Evolutionary conservation across 208 protist species (phyloP), one percentile per base, ranked within the genome.

Genomic region (Wallacemonas sp.): DNA sequence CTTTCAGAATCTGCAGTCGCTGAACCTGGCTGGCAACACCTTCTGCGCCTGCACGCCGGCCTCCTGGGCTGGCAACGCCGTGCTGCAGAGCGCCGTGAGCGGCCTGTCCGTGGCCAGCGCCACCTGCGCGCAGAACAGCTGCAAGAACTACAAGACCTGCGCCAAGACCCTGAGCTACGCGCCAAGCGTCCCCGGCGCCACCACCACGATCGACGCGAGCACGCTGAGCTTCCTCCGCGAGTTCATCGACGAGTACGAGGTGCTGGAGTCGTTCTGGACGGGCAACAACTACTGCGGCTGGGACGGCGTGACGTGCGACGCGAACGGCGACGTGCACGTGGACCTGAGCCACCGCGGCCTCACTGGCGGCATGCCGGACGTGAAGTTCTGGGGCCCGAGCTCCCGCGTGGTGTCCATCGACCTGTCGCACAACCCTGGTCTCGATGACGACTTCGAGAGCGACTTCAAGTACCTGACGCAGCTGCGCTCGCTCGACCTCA

Each of bases 211-310:
- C 44, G 44, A 48, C 44, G 44, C 44, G 11, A 48, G 44, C 44
- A 74, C 63, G 36, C 68, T 67, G 48, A 70, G 38, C 39, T 74
- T 67, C 67, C 64, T 70, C 41, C 26, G n/a, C 4, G 46, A 48
- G 39, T 70, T 79, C 57, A 41, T n/a, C 2, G 42, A 66, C 57
- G 44, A 66, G 57, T 59, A 63, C 61, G 5, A 32, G 16, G 49
- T 48, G 29, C 55, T 79, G 22, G 26, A 55, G 23, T 41, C 8
- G 7, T 10, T n/a, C 22, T 74, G 74, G 67, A 63, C 62, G 1
- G 67, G 63, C 31, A 38, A 25, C 18, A 23, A 67, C 57, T 74
- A 67, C 67, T 79, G 74, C 74, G 50, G 26, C 36, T 71, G 68
- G 48, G 22, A 8, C 26, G 28, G 49, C 20, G 67, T 79, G 46